A percentile compares a stretch with the other conserved stretches of the same genome.
Evolutionary conservation across 1,139 yeast species (phyloP).

Genomic region (Yamadazyma membranifaciens): DNA sequence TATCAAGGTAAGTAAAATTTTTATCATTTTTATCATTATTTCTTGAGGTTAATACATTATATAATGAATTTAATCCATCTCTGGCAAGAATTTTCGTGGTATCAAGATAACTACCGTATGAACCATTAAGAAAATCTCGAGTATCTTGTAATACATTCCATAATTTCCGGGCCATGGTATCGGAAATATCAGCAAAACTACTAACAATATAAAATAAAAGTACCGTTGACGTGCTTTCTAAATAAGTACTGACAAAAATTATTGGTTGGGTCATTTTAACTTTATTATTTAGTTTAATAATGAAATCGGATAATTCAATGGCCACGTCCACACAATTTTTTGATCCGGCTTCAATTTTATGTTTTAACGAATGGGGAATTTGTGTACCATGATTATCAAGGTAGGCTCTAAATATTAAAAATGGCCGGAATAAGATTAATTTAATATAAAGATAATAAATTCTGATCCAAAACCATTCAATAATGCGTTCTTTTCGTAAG

Average conservation of each 20-base stretch:
- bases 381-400: constrained; percentile 8
- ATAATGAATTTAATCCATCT: constrained; percentile 13
- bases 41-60: constrained; percentile 7
- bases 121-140: constrained; percentile 13
- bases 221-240: constrained; percentile 15
- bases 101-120: constrained; percentile 14
- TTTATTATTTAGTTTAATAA: constrained; percentile 12
- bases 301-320: constrained; percentile 11
- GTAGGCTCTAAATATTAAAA: constrained; percentile 12
- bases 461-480: constrained; percentile 16
- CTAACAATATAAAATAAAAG: constrained; percentile 13
- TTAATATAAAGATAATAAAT: constrained; percentile 13
- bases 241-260: constrained; percentile 12
- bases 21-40: constrained; percentile 2
- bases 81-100: constrained; percentile 12
- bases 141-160: constrained; percentile 14
- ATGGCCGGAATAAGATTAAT: constrained; percentile 12
- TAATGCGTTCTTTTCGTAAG: constrained; percentile 5
- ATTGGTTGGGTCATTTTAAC: constrained; percentile 14
- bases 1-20: constrained; percentile 10
- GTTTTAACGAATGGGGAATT: constrained; percentile 7
- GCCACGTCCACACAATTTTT: constrained; percentile 13
- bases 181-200: constrained; percentile 9
- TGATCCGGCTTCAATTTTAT: constrained; percentile 11
- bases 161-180: constrained; percentile 11